Percentiles rank a stretch among this genome's conserved stretches.
Conservation (phyloP, 1,284 basidiomycete genomes). For the Sporisorium exsertum region DNA sequence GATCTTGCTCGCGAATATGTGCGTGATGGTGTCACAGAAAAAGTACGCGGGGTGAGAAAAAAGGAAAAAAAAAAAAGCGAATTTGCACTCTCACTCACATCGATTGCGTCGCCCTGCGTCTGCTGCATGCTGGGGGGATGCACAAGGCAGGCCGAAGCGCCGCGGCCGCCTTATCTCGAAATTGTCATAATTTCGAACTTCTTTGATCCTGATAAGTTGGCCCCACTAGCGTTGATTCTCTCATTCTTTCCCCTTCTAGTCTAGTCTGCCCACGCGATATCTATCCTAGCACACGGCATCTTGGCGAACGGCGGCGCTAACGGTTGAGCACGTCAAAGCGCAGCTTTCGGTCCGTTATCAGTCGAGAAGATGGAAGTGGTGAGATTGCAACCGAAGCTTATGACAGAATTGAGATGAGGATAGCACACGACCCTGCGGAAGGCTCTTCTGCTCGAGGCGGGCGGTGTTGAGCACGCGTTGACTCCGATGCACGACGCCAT, state of each 20-base stretch:
- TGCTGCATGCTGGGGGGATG: neutral
- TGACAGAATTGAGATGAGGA: no score
- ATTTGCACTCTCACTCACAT: slow-evolving; percentile 3
- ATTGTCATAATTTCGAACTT: slow-evolving; percentile 3
- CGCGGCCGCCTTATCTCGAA: neutral
- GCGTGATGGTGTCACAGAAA: neutral
- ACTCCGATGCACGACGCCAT: neutral
- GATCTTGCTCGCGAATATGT: neutral
- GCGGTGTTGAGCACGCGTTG: neutral
- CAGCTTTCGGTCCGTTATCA: neutral
- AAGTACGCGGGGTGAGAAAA: no score
- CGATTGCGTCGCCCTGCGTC: slow-evolving; percentile 16
- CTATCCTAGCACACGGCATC: neutral
- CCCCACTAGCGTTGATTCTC: neutral
- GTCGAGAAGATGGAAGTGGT: no score
- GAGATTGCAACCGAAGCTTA: no score
- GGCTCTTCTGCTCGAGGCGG: neutral
- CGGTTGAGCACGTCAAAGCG: neutral
- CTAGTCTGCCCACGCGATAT: neutral
- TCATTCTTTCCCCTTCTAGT: neutral
- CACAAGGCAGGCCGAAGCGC: neutral
- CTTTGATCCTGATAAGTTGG: neutral
- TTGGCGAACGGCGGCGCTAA: neutral
- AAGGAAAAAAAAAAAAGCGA: neutral
- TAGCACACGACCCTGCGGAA: no score